These are phyloP conservation scores for Ascochyta lentis DNA, from an alignment of 2,329 filamentous ascomycete genomes.

Conservation along the genomic window DNA sequence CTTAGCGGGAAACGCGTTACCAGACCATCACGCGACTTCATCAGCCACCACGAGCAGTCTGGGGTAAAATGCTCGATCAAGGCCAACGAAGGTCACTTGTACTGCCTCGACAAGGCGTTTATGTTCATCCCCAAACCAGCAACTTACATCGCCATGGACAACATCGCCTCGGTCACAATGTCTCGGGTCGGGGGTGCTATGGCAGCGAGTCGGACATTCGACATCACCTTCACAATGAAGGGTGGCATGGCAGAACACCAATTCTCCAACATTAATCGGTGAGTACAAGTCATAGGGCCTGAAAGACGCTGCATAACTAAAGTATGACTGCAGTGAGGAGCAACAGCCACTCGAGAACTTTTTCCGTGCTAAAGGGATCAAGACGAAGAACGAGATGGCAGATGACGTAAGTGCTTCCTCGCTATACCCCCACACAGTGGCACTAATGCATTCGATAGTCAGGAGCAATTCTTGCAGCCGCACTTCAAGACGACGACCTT, in stretches of 20 bases:
- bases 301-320: slow-evolving; percentile 22
- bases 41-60: slow-evolving; percentile 88
- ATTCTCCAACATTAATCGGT: slow-evolving; percentile 98
- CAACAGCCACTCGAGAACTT: slow-evolving; percentile 96
- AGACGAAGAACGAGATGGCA: slow-evolving; percentile 98
- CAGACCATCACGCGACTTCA: slow-evolving; percentile 91
- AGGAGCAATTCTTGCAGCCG: slow-evolving; percentile 73
- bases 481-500: slow-evolving; percentile 82
- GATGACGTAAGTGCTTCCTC: slow-evolving; percentile 74
- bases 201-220: slow-evolving; percentile 92
- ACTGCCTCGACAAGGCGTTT: slow-evolving; percentile 96
- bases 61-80: slow-evolving; percentile 99
- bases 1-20: slow-evolving; percentile 95
- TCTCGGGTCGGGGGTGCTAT: slow-evolving; percentile 94
- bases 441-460: slow-evolving; percentile 51
- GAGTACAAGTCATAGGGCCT: slow-evolving; percentile 27
- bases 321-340: slow-evolving; percentile 69
- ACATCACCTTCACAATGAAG: slow-evolving; percentile 94
- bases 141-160: slow-evolving; percentile 95
- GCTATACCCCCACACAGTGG: not conserved
- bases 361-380: slow-evolving; percentile 93
- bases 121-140: slow-evolving; percentile 99
- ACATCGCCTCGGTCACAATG: slow-evolving; percentile 90
- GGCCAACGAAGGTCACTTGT: slow-evolving; percentile 95
- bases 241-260: slow-evolving; percentile 85